Base-by-base conservation (phyloP, 78 protist species). In the Blattamonas nauphoetae region DNA sequence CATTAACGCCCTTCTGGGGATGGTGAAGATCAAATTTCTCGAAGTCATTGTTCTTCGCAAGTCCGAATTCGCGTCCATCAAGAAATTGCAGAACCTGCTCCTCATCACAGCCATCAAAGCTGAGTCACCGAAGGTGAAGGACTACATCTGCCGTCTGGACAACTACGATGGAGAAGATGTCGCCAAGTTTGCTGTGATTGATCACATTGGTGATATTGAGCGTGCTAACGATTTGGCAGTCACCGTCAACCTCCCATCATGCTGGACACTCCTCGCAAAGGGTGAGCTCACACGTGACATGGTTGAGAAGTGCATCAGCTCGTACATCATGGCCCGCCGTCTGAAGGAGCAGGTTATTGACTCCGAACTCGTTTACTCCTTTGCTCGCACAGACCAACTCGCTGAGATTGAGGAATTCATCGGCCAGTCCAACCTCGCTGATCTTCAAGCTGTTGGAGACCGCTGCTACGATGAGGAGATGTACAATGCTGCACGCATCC, bases 381-480 rank as follows among this genome's bases (percentile, higher is more conserved):
- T 81, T 64, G 99, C 99, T 84, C 86, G 91, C 92, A 91, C 97
- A 4, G 91, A 93, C 93, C 92, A 92, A 43, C 90, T 96, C 36
- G 89, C 97, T 45, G 98, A 97, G 64, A 92, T 98, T 77, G 99
- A 98, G 92, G 99, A 97, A 84, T 97, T 98, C 85, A 85, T 98
- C 88, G 85, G 90, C 44, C 78, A 91, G 41, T 94, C 98, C 43
- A 94, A 96, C 92, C 64, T 81, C 4, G 94, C 93, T 55, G 38
- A 84, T 5, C 55, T 84, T 5, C 77, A 86, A n/a, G 1, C 35
- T 0, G 41, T 44, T 36, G 99, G 97, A 42, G 99, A 97, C 86
- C 85, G 96, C 38, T 97, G 99, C 93, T 98, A 88, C 92, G 92
- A 89, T 63, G 96, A 89, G 36, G 93, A 86, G 21, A 81, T 96